Conservation (phyloP, 202 grass and related monocot genomes). For the Zizania palustris region DNA sequence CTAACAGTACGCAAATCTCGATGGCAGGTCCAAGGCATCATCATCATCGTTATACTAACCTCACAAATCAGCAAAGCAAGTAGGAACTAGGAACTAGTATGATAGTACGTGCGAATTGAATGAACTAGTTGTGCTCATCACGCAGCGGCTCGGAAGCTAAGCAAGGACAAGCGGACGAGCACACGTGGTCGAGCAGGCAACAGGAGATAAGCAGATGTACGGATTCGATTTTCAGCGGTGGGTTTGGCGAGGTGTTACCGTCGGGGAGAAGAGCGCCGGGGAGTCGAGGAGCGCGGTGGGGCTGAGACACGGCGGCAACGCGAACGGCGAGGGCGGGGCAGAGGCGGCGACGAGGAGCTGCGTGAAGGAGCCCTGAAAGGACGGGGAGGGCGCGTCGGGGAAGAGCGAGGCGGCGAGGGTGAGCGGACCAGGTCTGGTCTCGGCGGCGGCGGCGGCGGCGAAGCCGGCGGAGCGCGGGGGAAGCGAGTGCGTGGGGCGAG, state of each 20-base stretch:
- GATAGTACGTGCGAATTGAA: neutral
- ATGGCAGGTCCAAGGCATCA: constrained; percentile 28
- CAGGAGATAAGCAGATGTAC: neutral
- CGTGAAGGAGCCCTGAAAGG: constrained; percentile 68
- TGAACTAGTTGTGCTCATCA: neutral
- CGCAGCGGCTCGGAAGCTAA: constrained; percentile 7
- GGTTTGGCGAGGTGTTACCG: constrained; percentile 37
- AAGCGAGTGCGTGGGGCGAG: constrained; percentile 42
- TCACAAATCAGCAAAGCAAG: constrained; percentile 18
- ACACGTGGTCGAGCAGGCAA: neutral
- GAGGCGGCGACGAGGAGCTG: constrained; percentile 70
- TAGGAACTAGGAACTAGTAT: neutral
- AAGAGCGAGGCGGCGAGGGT: constrained; percentile 61
- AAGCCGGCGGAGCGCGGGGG: constrained; percentile 42
- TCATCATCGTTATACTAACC: constrained; percentile 11
- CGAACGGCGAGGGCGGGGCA: constrained; percentile 45
- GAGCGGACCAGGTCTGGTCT: constrained; percentile 58
- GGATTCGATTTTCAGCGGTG: neutral
- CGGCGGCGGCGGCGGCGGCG: neutral
- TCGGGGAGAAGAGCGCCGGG: constrained; percentile 50
- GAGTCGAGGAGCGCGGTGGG: constrained; percentile 54
- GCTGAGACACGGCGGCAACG: constrained; percentile 60
- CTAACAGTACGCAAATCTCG: neutral
- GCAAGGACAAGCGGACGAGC: neutral
- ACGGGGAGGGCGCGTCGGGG: constrained; percentile 43